Evolutionary conservation across 768 basidiomycete species (phyloP), one percentile per base, ranked within the genome.

Genomic region (Pulveroboletus sp.): DNA sequence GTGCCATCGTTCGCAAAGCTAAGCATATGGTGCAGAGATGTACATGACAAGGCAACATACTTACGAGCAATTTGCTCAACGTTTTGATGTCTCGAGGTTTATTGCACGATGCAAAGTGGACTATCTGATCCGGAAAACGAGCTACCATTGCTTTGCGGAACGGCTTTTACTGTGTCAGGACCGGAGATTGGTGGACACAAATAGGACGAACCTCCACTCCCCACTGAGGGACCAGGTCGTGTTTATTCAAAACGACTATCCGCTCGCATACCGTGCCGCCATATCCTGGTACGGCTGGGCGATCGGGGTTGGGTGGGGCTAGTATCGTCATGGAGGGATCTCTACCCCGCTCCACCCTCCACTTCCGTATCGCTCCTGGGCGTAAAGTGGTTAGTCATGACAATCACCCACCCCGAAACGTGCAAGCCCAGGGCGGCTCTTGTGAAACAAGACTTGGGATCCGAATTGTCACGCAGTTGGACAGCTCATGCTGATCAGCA

Each of bases 161-260:
- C 46, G 89, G 87, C 88, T 90, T 54, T 38, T 44, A 33, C 58
- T 30, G 44, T 38, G 53, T 58, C 48, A 57, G 53, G 56, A 41
- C 37, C 32, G n/a, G 36, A 39, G 43, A 39, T 7, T 9, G 28
- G 14, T 41, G 42, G 52, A 61, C 40, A 26, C 26, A 41, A 44
- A 54, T 24, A 47, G 53, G 40, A 55, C 54, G 45, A 38, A 94
- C 95, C 78, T 89, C 80, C 59, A 93, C 78, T 32, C 93, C 93
- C 83, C 89, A 89, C 59, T 80, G 75, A 37, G 93, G 83, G 8
- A 94, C 93, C 46, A 97, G 74, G 71, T 98, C 96, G 37, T 87
- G 79, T 72, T 97, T 98, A 61, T 91, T 95, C 55, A 97, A 77
- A 10, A 98, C 89, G 39, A 99, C 81, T 31, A 98, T 78, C 49